Conservation (phyloP, 139 green algal species). For the Haematococcus sp. region DNA sequence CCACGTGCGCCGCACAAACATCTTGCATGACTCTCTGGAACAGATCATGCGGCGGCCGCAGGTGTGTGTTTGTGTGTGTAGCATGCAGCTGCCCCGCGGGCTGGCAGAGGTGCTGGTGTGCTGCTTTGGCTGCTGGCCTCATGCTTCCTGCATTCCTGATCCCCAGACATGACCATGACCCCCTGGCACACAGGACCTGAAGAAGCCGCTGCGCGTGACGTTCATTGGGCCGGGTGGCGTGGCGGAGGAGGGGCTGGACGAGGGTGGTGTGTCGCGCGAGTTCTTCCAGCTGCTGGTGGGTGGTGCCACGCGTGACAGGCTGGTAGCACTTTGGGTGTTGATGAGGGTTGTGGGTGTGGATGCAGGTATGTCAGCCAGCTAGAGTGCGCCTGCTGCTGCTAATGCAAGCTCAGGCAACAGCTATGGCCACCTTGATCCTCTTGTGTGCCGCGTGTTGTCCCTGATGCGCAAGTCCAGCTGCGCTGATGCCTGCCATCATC, state of each 20-base stretch:
- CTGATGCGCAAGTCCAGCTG: too few relatives aligned
- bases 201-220: slow-evolving; percentile 75
- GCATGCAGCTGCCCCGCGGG: too few relatives aligned
- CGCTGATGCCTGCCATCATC: too few relatives aligned
- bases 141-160: too few relatives aligned
- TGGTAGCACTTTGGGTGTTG: background rate
- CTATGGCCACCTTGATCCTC: too few relatives aligned
- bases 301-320: background rate
- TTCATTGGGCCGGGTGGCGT: slow-evolving; percentile 63
- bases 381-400: too few relatives aligned
- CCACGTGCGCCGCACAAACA: slow-evolving; percentile 57
- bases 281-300: slow-evolving; percentile 88
- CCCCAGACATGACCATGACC: too few relatives aligned
- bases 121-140: too few relatives aligned
- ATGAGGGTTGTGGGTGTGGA: background rate
- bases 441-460: too few relatives aligned
- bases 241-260: slow-evolving; percentile 81
- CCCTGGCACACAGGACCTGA: slow-evolving; percentile 47
- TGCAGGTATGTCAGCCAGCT: too few relatives aligned
- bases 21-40: slow-evolving; percentile 74
- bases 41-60: slow-evolving; percentile 50
- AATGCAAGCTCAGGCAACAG: too few relatives aligned
- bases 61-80: slow-evolving; percentile 5
- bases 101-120: too few relatives aligned
- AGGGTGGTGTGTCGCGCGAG: slow-evolving; percentile 74